phyloP scores from a whole-genome alignment of 2,329 filamentous ascomycete species.

The Neophaeococcomyces aloes region DNA sequence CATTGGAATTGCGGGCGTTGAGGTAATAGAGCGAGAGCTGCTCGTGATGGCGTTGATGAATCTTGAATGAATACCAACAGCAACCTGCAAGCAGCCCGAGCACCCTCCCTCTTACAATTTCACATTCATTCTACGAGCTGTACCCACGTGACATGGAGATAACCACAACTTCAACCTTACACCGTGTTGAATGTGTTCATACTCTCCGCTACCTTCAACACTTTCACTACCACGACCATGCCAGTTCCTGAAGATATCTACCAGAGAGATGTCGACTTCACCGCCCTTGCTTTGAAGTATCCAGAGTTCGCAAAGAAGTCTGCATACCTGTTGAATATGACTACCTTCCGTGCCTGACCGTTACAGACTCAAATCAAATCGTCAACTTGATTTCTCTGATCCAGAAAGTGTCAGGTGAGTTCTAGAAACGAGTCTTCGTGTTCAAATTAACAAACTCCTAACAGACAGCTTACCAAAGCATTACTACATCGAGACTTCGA shows the following conservation, averaged over 20 bases:
- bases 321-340: constrained; percentile 24
- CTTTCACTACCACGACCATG: constrained; percentile 6
- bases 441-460: not conserved
- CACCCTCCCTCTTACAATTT: too few relatives aligned
- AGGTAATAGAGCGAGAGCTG: too few relatives aligned
- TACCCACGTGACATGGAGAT: too few relatives aligned
- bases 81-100: too few relatives aligned
- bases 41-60: too few relatives aligned
- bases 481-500: constrained; percentile 67
- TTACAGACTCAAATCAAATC: constrained; percentile 41
- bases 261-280: constrained; percentile 44
- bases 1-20: too few relatives aligned
- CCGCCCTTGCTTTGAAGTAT: constrained; percentile 48
- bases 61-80: too few relatives aligned
- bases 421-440: not conserved
- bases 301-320: constrained; percentile 50
- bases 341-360: not conserved
- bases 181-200: too few relatives aligned
- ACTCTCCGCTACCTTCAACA: not conserved
- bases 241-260: constrained; percentile 18
- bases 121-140: too few relatives aligned
- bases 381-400: constrained; percentile 69
- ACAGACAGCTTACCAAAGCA: constrained; percentile 60
- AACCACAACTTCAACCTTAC: too few relatives aligned
- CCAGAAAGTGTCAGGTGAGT: constrained; percentile 61